A percentile compares a stretch with the other conserved stretches of the same genome.
Conservation (phyloP, 257 asterid species). For the Cordia subcordata region DNA sequence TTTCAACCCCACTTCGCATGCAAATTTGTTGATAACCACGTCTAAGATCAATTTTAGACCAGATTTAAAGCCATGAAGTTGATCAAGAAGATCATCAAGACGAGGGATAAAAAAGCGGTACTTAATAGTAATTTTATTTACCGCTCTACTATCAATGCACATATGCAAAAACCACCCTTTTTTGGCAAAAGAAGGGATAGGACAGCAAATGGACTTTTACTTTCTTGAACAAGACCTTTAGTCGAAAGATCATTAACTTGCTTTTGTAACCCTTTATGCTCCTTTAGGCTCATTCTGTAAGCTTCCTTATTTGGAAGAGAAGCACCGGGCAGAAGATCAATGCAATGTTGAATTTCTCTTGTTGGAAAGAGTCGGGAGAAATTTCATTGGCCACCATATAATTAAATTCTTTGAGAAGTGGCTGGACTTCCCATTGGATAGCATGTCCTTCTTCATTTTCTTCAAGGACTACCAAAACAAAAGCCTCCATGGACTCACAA, state of each 20-base stretch:
- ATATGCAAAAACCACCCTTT: conserved; percentile 3
- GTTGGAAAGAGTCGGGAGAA: conserved; percentile 1
- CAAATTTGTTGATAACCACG: conserved; percentile 9
- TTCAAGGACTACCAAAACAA: conserved; percentile 4
- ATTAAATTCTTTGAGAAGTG: neutral
- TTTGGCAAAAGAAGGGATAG: conserved; percentile 1
- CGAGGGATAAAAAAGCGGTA: neutral
- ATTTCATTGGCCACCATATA: neutral
- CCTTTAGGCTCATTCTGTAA: neutral
- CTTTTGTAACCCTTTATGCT: conserved; percentile 5
- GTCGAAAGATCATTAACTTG: conserved; percentile 2
- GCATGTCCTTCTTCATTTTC: conserved; percentile 2
- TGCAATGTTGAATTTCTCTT: conserved; percentile 5
- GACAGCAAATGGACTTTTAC: neutral
- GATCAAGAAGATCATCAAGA: neutral
- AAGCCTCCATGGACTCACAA: neutral
- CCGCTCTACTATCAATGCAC: neutral
- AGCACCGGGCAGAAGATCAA: conserved; percentile 1
- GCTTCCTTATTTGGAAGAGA: neutral
- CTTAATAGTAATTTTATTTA: conserved; percentile 1
- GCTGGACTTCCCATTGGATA: neutral
- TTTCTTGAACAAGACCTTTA: conserved; percentile 1
- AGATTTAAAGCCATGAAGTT: neutral
- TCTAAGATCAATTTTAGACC: neutral
- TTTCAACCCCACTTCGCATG: neutral